Percentiles rank a stretch among this genome's conserved stretches.
Evolutionary conservation across 140 eudicot species (phyloP).

Genomic region (Erigeron philadelphicus): DNA sequence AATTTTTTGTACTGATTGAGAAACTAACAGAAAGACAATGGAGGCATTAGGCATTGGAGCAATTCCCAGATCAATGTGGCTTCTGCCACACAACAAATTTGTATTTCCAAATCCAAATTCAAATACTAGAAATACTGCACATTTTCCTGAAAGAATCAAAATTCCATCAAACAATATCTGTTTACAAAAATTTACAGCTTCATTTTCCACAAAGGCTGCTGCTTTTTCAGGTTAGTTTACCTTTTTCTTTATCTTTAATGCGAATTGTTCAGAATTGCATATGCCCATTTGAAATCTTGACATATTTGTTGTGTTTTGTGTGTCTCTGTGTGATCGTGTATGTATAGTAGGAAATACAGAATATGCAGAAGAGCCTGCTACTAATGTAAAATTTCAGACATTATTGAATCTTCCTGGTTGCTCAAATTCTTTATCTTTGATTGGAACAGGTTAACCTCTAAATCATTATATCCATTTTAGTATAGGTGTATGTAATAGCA

Average conservation of each 20-base stretch:
- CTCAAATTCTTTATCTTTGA: slow-evolving; percentile 62
- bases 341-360: slow-evolving; percentile 45
- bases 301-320: neutral
- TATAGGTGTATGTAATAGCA: no score
- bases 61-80: slow-evolving; percentile 23
- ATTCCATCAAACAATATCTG: slow-evolving; percentile 7
- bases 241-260: neutral
- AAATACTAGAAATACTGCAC: slow-evolving; percentile 11
- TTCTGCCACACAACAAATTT: slow-evolving; percentile 21
- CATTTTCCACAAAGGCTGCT: slow-evolving; percentile 24
- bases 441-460: slow-evolving; percentile 66
- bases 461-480: no score
- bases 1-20: neutral
- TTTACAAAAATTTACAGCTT: slow-evolving; percentile 10
- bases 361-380: slow-evolving; percentile 67
- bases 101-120: slow-evolving; percentile 16
- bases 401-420: slow-evolving; percentile 71
- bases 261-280: neutral
- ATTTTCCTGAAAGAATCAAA: slow-evolving; percentile 15
- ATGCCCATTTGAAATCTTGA: neutral
- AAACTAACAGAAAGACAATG: slow-evolving; percentile 21
- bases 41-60: slow-evolving; percentile 20
- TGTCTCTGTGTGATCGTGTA: neutral
- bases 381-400: slow-evolving; percentile 66
- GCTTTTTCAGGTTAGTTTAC: slow-evolving; percentile 24